Percentiles rank a stretch among this genome's conserved stretches.
Conservation (phyloP, 179 eudicot genomes). For the Spergularia azorica region DNA sequence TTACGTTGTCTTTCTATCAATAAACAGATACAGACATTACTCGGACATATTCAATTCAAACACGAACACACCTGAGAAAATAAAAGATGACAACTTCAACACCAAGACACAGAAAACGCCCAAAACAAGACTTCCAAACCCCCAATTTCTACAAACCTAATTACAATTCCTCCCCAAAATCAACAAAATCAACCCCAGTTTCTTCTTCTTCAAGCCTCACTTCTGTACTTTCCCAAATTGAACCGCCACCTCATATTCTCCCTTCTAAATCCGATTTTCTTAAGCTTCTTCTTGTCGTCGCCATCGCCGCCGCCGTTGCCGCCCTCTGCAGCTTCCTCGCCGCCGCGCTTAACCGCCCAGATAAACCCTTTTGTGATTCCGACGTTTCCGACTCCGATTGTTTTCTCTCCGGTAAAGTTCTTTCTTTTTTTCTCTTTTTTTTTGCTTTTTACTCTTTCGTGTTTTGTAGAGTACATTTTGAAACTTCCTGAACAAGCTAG, state of each 20-base stretch:
- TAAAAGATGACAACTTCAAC: slow-evolving; percentile 8
- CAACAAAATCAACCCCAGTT: slow-evolving; percentile 7
- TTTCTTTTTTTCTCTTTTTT: background rate
- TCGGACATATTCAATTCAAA: no score
- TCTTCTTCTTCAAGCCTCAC: slow-evolving; percentile 30
- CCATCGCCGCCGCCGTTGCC: slow-evolving; percentile 58
- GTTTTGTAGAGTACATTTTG: background rate
- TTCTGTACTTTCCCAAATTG: slow-evolving; percentile 28
- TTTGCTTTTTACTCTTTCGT: background rate
- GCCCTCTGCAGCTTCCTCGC: slow-evolving; percentile 39
- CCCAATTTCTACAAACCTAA: slow-evolving; percentile 29
- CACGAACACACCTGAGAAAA: no score
- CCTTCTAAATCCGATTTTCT: slow-evolving; percentile 65
- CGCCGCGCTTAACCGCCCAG: slow-evolving; percentile 35
- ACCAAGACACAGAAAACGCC: slow-evolving; percentile 41
- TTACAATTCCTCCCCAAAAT: background rate
- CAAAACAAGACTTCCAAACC: slow-evolving; percentile 32
- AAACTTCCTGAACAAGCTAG: no score
- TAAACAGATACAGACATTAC: no score
- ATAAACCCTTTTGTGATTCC: slow-evolving; percentile 62
- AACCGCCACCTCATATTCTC: slow-evolving; percentile 55
- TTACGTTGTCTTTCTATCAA: no score
- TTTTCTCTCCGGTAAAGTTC: slow-evolving; percentile 39
- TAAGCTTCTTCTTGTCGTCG: slow-evolving; percentile 53
- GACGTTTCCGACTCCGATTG: slow-evolving; percentile 35